phyloP scores from a whole-genome alignment of 768 basidiomycete genomes.

The Naganishia kalamii region DNA sequence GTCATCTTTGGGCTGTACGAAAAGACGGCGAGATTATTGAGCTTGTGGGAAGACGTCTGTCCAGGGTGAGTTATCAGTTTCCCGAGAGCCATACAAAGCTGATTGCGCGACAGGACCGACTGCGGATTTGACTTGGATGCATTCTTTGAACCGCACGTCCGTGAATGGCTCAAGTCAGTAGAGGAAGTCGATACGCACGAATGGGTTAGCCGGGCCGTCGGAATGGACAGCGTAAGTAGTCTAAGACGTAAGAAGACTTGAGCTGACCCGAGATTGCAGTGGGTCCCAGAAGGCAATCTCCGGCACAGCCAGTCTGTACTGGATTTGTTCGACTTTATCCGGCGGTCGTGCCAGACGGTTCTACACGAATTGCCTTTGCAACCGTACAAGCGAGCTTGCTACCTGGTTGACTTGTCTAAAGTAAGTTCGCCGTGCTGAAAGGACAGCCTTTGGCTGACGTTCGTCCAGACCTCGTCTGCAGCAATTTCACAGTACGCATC shows the following conservation, averaged over 20 bases:
- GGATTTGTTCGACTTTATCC: slow-evolving; percentile 44
- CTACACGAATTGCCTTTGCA: slow-evolving; percentile 39
- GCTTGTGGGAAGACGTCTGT: slow-evolving; percentile 42
- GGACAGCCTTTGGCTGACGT: not conserved
- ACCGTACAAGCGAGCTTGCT: slow-evolving; percentile 43
- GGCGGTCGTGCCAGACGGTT: slow-evolving; percentile 34
- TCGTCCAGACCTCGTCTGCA: slow-evolving; percentile 34
- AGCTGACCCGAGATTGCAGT: slow-evolving; percentile 25
- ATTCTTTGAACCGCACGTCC: slow-evolving; percentile 45
- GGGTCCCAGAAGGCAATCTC: slow-evolving; percentile 42
- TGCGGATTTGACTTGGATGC: slow-evolving; percentile 42
- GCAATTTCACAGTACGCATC: slow-evolving; percentile 41
- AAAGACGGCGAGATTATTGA: slow-evolving; percentile 30
- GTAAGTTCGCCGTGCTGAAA: slow-evolving; percentile 22
- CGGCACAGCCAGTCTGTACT: slow-evolving; percentile 43
- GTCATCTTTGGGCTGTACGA: slow-evolving; percentile 44
- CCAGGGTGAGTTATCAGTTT: slow-evolving; percentile 30
- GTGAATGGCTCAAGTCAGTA: slow-evolving; percentile 41
- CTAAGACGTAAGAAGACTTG: not conserved
- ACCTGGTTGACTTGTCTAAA: slow-evolving; percentile 43
- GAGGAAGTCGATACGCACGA: slow-evolving; percentile 40
- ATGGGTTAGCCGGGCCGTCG: slow-evolving; percentile 44
- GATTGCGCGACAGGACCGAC: slow-evolving; percentile 29
- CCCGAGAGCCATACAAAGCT: not conserved
- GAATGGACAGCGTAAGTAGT: slow-evolving; percentile 42